These are phyloP conservation scores for Pochonia chlamydosporia DNA, from an alignment of 2,329 filamentous ascomycete species.

Conservation along the genomic window DNA sequence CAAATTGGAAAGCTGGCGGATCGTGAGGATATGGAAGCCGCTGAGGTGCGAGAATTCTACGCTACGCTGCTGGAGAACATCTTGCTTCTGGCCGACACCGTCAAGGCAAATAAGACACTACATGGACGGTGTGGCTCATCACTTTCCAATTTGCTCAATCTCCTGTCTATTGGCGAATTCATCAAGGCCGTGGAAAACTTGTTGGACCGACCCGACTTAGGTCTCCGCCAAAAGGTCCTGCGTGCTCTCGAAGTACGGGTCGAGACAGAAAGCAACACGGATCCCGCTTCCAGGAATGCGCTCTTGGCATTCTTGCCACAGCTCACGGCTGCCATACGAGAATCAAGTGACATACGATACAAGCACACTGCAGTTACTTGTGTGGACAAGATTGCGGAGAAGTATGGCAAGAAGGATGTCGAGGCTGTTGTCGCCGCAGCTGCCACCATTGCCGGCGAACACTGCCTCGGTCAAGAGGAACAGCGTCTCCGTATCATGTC, in stretches of 20 bases:
- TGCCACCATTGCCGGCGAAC: conserved; percentile 66
- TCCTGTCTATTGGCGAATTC: conserved; percentile 83
- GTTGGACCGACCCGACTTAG: conserved; percentile 67
- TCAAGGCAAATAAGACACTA: conserved; percentile 50
- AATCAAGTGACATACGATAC: conserved; percentile 65
- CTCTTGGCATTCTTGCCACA: conserved; percentile 75
- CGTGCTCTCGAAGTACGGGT: conserved; percentile 77
- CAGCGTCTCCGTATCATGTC: conserved; percentile 72
- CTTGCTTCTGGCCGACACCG: conserved; percentile 58
- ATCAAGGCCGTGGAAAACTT: conserved; percentile 81
- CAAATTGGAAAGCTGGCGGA: conserved; percentile 53
- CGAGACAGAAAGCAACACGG: conserved; percentile 63
- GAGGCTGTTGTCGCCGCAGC: conserved; percentile 71
- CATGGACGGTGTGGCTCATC: conserved; percentile 60
- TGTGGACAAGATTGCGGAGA: conserved; percentile 87
- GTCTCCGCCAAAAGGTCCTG: conserved; percentile 73
- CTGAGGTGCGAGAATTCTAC: conserved; percentile 64
- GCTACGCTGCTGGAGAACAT: conserved; percentile 62
- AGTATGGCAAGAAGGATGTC: conserved; percentile 88
- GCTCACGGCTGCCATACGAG: conserved; percentile 69
- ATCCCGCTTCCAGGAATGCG: conserved; percentile 61
- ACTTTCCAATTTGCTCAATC: conserved; percentile 72
- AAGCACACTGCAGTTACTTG: conserved; percentile 84
- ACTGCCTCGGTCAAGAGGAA: conserved; percentile 71
- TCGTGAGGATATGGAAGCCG: conserved; percentile 58